Base-by-base conservation (phyloP, 2,329 filamentous ascomycete genomes). In the Exophiala spinifera region DNA sequence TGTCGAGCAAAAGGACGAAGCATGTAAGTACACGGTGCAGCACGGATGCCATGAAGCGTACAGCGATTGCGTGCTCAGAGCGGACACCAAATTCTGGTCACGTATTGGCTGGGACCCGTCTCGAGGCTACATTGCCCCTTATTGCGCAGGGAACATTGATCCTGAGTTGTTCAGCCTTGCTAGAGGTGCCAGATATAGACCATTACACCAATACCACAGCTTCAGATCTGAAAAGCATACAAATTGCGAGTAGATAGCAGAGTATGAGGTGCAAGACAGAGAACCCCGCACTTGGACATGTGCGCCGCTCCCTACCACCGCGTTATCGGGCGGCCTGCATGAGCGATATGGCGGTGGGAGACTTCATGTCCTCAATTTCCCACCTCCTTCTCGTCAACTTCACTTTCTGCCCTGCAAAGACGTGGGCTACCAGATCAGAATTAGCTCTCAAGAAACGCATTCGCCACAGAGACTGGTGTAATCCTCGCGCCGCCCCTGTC, bases 121-220 rank as follows among this genome's bases (percentile, higher is more conserved):
- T 31, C 28, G 28, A 11, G 28, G 3, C 28, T 31, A 31, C n/a
- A 25, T 19, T 20, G 19, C 11, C 40, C 13, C n/a, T 37, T 43
- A 23, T 21, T 49, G 40, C 21, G 21, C 39, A 53, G 39, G 49
- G 42, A n/a, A 36, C 7, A 31, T 11, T 21, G n/a, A 53, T 56
- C 46, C 53, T 51, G 49, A 59, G 13, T 43, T 43, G 33, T 43
- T 55, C 56, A 59, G 56, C 56, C 56, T 59, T 50, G 56, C 42
- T 25, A 28, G 19, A 8, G 11, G 3, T 15, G 36, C 36, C 14
- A 19, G 36, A 39, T 7, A 15, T 39, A 39, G 7, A 7, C 28
- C 14, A 46, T 23, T 14, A 25, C 15, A 25, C 21, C 17, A n/a
- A 20, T 4, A 42, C 37, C 15, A 17, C 7, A 7, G 5, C 28